These are phyloP conservation scores for Plasmopara halstedii DNA, from an alignment of 352 stramenopile species.

Conservation along the genomic window DNA sequence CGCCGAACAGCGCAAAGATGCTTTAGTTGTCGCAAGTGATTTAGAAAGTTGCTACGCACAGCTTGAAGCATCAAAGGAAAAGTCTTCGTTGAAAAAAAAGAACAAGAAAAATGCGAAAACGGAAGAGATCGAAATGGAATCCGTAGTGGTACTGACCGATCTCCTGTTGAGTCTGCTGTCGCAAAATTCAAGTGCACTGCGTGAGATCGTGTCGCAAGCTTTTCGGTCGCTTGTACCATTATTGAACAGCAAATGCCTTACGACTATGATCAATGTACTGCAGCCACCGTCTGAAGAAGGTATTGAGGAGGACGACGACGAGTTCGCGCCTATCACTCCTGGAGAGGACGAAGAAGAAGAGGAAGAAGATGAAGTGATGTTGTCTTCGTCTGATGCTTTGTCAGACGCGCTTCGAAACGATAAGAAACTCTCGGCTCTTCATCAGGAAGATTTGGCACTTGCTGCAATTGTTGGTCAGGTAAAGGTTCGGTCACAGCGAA, in stretches of 20 bases:
- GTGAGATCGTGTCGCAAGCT: conserved; percentile 74
- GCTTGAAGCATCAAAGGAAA: conserved; percentile 21
- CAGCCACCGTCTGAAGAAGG: conserved; percentile 29
- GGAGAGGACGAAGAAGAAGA: conserved; percentile 30
- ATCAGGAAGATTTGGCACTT: conserved; percentile 72
- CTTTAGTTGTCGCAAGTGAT: conserved; percentile 44
- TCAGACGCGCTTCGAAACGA: conserved; percentile 63
- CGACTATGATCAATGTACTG: conserved; percentile 68
- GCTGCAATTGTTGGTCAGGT: conserved; percentile 76
- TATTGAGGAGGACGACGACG: conserved; percentile 32
- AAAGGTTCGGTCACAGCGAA: conserved; percentile 58
- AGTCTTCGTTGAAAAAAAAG: conserved; percentile 25
- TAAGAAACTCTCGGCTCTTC: conserved; percentile 51
- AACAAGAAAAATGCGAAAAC: conserved; percentile 31
- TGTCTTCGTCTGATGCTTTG: conserved; percentile 51
- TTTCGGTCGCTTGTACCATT: conserved; percentile 71
- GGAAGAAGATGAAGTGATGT: conserved; percentile 36
- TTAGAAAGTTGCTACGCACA: conserved; percentile 62
- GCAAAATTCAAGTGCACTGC: conserved; percentile 76
- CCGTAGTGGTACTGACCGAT: conserved; percentile 75
- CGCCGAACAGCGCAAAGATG: conserved; percentile 51
- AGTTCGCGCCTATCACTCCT: conserved; percentile 32
- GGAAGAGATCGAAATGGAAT: conserved; percentile 26
- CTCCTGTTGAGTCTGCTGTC: conserved; percentile 76
- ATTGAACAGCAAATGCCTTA: conserved; percentile 47